Evolutionary conservation across 768 basidiomycete species (phyloP), one percentile per base, ranked within the genome.

Genomic region (Rhizopogon roseolus): DNA sequence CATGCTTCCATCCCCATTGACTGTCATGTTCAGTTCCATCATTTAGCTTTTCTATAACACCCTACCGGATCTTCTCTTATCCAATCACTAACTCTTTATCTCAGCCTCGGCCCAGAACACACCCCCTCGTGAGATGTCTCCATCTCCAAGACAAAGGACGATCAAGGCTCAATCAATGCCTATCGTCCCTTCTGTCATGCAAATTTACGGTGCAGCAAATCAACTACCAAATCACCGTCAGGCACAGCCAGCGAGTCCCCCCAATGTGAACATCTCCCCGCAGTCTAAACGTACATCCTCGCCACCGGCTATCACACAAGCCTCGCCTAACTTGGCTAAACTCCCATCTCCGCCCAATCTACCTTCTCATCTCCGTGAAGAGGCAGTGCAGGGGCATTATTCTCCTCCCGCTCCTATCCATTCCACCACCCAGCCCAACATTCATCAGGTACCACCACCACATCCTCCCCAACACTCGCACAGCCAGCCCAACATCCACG

Each of bases 141-240:
- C 76, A 2, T 77, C 75, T 1, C 76, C 75, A 29, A 79, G 70
- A 71, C 84, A 68, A 55, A 75, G 86, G 37, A 71, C 81, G 9
- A 61, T 75, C 22, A 86, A 86, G 60, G 62, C 81, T 1, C 79
- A 81, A 57, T 83, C 85, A 0, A 75, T 86, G 73, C 81, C 85
- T 54, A 70, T 81, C 63, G 81, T 83, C 5, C 82, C 85, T 25
- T 72, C 75, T 19, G 75, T 82, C 46, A 71, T 78, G 63, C 80
- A 82, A 57, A 69, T 83, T 14, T 83, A 80, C 63, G 61, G 63
- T 49, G 57, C 59, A 9, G 69, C 73, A 66, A 60, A 71, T 55
- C 56, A 62, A 61, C 64, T 66, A 62, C 57, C 72, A 56, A 66
- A 66, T 48, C 76, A 78, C 63, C 73, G 75, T 57, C 65, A 54